Evolutionary conservation across 2,329 filamentous ascomycete genomes (phyloP), one percentile per base, ranked within the genome.

Genomic region (Xylaria sp.): DNA sequence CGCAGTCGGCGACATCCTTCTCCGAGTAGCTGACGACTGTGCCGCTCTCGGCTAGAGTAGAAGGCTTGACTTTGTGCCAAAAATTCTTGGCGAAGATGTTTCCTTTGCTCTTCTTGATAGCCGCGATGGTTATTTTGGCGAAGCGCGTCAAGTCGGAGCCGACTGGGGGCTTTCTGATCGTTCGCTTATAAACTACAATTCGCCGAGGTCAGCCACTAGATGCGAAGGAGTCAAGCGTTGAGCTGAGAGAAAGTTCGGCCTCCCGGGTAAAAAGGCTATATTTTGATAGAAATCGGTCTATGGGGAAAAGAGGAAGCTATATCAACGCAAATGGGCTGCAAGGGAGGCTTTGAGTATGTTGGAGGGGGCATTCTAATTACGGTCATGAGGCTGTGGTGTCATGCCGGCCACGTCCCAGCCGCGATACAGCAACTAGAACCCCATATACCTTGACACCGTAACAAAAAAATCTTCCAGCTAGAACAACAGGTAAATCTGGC

Each of bases 61-160:
- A 86, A 7, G 90, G 90, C 80, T 86, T 86, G 36, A 86, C 86
- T 20, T 82, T 80, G 28, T 90, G 81, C 89, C 89, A 91, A 76
- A 91, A 86, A 18, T 82, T 81, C 33, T 83, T 81, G 57, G 81
- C 81, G 69, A 87, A 85, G 72, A 91, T 80, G 73, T 89, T 87
- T 73, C 84, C 86, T 72, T 81, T 75, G 52, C 78, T 80, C 46
- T 68, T 85, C 77, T 88, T 89, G 77, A 88, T n/a, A 1, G 75
- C 88, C 56, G 87, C 79, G 1, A 78, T 75, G 65, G 86, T 83
- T 54, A 91, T 84, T 60, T 86, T 87, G 70, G 89, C 77, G 10
- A 90, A 86, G 59, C 89, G 88, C 48, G 83, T 81, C 43, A 92
- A 81, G 23, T 92, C 89, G 0, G 89, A 92, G n/a, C 91, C 91